Percentiles rank a stretch among this genome's conserved stretches.
Conservation (phyloP, 345 rosid genomes). For the Rhizophora apiculata region DNA sequence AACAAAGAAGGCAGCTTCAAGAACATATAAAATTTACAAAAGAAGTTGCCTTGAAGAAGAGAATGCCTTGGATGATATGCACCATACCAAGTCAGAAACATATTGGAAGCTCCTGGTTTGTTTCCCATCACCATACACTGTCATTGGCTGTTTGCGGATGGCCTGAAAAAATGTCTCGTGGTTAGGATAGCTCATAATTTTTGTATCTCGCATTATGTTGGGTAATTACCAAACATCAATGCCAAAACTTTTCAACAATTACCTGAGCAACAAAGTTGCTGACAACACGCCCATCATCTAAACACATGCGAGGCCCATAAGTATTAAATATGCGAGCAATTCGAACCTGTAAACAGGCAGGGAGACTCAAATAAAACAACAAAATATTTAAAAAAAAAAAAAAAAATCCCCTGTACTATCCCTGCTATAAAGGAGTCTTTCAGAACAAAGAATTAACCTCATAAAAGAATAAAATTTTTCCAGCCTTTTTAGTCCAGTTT, state of each 20-base stretch:
- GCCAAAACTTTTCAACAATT: slow-evolving; percentile 14
- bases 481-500: too few relatives aligned
- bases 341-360: slow-evolving; percentile 58
- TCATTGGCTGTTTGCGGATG: slow-evolving; percentile 75
- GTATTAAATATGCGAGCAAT: slow-evolving; percentile 98
- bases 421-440: too few relatives aligned
- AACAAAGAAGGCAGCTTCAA: too few relatives aligned
- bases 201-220: neutral
- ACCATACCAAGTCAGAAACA: slow-evolving; percentile 83
- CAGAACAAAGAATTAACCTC: too few relatives aligned
- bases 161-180: slow-evolving; percentile 13
- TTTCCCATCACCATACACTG: slow-evolving; percentile 98
- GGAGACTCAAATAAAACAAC: too few relatives aligned
- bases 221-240: neutral
- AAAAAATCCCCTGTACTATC: too few relatives aligned
- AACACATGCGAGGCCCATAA: slow-evolving; percentile 98
- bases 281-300: slow-evolving; percentile 99
- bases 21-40: too few relatives aligned
- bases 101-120: slow-evolving; percentile 99
- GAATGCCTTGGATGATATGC: neutral
- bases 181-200: slow-evolving; percentile 4
- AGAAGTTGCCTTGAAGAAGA: neutral
- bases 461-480: too few relatives aligned
- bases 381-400: too few relatives aligned
- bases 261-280: slow-evolving; percentile 99